A percentile compares a stretch with the other conserved stretches of the same genome.
phyloP scores from a whole-genome alignment of 345 rosid genomes.

The Aquilaria sinensis region DNA sequence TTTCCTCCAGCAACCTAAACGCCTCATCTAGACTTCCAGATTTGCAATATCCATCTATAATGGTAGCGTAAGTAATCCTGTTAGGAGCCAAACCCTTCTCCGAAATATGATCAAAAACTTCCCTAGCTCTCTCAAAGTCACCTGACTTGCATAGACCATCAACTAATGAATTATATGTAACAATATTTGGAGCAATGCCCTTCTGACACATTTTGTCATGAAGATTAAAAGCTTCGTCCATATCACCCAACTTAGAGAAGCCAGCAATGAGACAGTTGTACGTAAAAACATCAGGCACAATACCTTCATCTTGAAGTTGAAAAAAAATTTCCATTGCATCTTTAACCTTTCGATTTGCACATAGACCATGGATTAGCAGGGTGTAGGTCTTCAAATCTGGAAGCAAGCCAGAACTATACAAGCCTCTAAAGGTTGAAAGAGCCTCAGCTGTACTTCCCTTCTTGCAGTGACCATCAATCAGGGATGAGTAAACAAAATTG shows the following conservation, averaged over 20 bases:
- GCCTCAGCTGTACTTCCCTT: conserved; percentile 49
- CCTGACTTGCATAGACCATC: conserved; percentile 62
- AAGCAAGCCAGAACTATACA: conserved; percentile 41
- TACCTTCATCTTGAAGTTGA: conserved; percentile 47
- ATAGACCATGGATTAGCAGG: conserved; percentile 63
- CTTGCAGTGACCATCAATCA: conserved; percentile 66
- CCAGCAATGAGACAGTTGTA: conserved; percentile 64
- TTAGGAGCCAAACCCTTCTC: conserved; percentile 43
- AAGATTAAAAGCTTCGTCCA: conserved; percentile 39
- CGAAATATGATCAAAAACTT: conserved; percentile 51
- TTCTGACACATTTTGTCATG: conserved; percentile 43
- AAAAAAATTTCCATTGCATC: conserved; percentile 56
- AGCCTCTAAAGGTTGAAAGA: conserved; percentile 37
- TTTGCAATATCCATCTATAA: conserved; percentile 79
- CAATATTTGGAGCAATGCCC: conserved; percentile 50
- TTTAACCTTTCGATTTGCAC: conserved; percentile 42
- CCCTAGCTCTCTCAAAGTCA: conserved; percentile 48
- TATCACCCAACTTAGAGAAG: conserved; percentile 47
- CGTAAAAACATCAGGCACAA: conserved; percentile 53
- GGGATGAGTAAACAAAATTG: conserved; percentile 38
- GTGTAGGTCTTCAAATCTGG: conserved; percentile 52
- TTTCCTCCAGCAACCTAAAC: conserved; percentile 50
- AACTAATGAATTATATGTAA: conserved; percentile 56
- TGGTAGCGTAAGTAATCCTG: conserved; percentile 51
- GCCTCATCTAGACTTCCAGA: conserved; percentile 51